phyloP scores from a whole-genome alignment of 2,329 filamentous ascomycete genomes.

The Aureobasidium melanogenum region DNA sequence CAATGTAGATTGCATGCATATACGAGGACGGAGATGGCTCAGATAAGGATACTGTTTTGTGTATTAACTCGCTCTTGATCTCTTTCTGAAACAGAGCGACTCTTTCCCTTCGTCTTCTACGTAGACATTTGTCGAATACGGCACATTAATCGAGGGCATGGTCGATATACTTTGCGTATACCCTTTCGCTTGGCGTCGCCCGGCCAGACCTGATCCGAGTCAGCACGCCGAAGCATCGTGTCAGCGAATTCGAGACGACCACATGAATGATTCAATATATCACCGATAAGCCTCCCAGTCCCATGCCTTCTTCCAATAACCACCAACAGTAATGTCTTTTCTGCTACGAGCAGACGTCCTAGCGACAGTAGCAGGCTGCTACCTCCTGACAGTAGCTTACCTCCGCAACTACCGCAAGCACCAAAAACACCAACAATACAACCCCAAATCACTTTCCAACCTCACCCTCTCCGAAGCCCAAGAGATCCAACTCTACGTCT shows the following conservation, averaged over 20 bases:
- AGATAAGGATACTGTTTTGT: background rate
- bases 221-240: background rate
- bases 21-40: background rate
- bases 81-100: no score
- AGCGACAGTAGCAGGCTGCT: background rate
- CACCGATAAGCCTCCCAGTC: background rate
- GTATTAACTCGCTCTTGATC: no score
- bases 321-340: background rate
- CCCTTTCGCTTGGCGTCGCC: background rate
- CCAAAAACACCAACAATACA: background rate
- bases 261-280: background rate
- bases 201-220: background rate
- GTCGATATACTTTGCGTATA: background rate
- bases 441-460: background rate
- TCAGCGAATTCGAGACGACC: background rate
- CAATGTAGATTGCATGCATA: no score
- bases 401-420: slow-evolving; percentile 9
- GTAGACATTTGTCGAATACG: background rate
- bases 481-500: slow-evolving; percentile 10
- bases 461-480: slow-evolving; percentile 9
- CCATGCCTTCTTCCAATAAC: background rate
- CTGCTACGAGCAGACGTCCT: background rate
- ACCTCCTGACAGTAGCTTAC: background rate
- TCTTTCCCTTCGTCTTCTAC: no score
- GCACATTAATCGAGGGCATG: background rate